A percentile compares a stretch with the other conserved stretches of the same genome.
These are phyloP conservation scores for Cordyceps militaris DNA, from an alignment of 2,329 filamentous ascomycete species.

Conservation along the genomic window DNA sequence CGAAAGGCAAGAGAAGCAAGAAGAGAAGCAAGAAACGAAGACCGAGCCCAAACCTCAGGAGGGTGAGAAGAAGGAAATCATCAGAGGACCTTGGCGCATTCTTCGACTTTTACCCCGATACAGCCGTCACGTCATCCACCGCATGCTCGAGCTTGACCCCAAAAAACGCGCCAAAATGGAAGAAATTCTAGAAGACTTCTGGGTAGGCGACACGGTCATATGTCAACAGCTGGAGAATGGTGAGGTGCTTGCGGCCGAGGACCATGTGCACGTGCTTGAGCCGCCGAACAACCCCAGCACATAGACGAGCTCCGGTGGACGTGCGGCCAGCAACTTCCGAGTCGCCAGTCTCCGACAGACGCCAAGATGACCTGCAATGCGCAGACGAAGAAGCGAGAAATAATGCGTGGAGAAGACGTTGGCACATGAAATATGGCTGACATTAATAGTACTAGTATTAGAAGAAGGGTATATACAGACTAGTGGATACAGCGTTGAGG, in stretches of 20 bases:
- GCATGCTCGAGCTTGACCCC: conserved; percentile 88
- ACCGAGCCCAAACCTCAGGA: conserved; percentile 13
- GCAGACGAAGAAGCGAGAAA: not conserved
- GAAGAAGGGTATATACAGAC: not conserved
- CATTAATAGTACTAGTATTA: not conserved
- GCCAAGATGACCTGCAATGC: not conserved
- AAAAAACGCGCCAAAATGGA: conserved; percentile 75
- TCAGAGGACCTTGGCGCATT: conserved; percentile 88
- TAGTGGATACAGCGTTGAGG: not conserved
- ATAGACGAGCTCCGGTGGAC: not conserved
- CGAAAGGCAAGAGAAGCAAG: conserved; percentile 21
- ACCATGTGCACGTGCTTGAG: conserved; percentile 81
- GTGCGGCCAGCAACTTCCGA: not conserved
- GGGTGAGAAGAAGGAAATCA: conserved; percentile 61
- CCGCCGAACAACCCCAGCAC: conserved; percentile 46
- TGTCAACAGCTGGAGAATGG: conserved; percentile 72
- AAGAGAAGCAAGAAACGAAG: conserved; percentile 22
- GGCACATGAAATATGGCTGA: not conserved
- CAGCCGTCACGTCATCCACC: conserved; percentile 78
- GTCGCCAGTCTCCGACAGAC: conserved; percentile 2
- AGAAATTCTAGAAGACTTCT: conserved; percentile 81
- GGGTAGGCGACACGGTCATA: conserved; percentile 79
- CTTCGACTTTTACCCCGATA: conserved; percentile 82
- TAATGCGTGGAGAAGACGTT: not conserved
- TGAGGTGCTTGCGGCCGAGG: conserved; percentile 61